These are phyloP conservation scores for Russula ochroleuca DNA, from an alignment of 768 basidiomycete species.

Conservation along the genomic window DNA sequence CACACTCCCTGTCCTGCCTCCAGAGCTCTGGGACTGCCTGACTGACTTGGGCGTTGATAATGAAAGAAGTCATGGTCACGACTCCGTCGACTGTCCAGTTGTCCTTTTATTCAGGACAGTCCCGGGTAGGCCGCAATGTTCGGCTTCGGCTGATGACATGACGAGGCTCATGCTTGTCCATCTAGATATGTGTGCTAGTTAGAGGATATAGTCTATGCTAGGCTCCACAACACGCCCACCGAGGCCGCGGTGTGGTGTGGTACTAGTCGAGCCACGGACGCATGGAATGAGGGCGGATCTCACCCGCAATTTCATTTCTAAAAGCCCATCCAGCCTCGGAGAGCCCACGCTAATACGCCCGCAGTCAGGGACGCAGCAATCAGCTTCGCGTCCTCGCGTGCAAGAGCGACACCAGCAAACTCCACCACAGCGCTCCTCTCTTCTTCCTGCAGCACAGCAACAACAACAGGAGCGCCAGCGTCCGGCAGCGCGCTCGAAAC, in stretches of 20 bases:
- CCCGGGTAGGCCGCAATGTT: background rate
- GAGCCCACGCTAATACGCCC: conserved; percentile 14
- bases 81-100: background rate
- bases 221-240: background rate
- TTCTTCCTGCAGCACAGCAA: background rate
- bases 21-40: conserved; percentile 47
- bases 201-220: background rate
- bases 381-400: conserved; percentile 1
- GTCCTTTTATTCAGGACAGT: background rate
- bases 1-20: conserved; percentile 47
- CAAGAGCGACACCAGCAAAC: conserved; percentile 19
- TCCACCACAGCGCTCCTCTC: conserved; percentile 9
- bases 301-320: conserved; percentile 8
- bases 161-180: background rate
- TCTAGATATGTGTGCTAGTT: background rate
- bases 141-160: background rate
- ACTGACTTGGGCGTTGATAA: conserved; percentile 57
- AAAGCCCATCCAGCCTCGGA: conserved; percentile 15
- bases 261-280: background rate
- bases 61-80: conserved; percentile 61
- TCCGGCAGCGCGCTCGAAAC: background rate
- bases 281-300: background rate
- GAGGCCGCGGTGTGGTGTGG: background rate
- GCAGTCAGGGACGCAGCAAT: conserved; percentile 6
- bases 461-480: no score